Conservation (phyloP, 2,329 filamentous ascomycete species). For the Alternaria atra region DNA sequence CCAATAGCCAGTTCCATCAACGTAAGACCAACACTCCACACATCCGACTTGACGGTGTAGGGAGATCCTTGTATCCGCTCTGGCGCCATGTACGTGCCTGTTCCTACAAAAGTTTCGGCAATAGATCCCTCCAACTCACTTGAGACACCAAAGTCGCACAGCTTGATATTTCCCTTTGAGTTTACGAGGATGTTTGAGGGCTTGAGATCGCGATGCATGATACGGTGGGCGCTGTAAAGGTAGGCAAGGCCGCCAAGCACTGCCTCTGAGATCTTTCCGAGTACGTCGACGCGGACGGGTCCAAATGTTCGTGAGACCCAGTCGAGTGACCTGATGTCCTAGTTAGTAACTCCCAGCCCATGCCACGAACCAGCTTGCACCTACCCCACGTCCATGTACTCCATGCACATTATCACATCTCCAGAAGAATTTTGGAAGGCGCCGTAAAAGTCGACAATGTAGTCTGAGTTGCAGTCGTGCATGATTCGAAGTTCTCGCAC, state of each 20-base stretch:
- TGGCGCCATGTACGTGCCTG: slow-evolving; percentile 98
- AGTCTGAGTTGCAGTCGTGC: slow-evolving; percentile 95
- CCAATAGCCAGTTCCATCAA: slow-evolving; percentile 98
- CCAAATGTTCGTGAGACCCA: slow-evolving; percentile 94
- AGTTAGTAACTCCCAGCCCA: slow-evolving; percentile 22
- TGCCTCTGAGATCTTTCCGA: slow-evolving; percentile 97
- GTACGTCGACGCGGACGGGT: slow-evolving; percentile 91
- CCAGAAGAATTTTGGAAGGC: slow-evolving; percentile 96
- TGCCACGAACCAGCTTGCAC: slow-evolving; percentile 47
- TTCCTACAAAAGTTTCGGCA: slow-evolving; percentile 97
- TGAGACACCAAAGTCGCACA: slow-evolving; percentile 99
- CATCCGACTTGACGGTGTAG: slow-evolving; percentile 97
- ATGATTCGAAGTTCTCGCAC: slow-evolving; percentile 97
- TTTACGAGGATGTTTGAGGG: slow-evolving; percentile 98
- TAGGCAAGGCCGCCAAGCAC: slow-evolving; percentile 93
- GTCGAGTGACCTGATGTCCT: slow-evolving; percentile 77
- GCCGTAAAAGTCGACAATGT: slow-evolving; percentile 97
- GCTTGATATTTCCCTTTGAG: slow-evolving; percentile 91
- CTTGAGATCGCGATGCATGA: slow-evolving; percentile 99
- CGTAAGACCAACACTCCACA: slow-evolving; percentile 95
- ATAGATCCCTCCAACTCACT: slow-evolving; percentile 98
- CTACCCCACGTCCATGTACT: slow-evolving; percentile 99
- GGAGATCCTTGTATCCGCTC: slow-evolving; percentile 96
- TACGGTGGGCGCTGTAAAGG: slow-evolving; percentile 92
- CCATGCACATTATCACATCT: slow-evolving; percentile 99